phyloP scores from a whole-genome alignment of 345 rosid species.

The Eucalyptus sp. region DNA sequence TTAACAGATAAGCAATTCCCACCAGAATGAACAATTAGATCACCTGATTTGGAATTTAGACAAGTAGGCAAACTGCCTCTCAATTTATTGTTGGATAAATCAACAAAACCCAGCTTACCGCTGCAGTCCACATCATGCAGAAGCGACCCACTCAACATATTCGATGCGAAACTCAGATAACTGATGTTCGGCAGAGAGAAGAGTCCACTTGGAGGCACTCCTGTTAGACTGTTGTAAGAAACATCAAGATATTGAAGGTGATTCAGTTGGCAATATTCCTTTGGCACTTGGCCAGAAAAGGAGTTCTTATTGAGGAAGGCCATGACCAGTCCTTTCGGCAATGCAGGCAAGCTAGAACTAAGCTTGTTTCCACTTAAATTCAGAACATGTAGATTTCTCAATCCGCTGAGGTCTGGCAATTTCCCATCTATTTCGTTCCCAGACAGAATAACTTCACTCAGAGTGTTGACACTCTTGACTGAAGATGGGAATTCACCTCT shows the following conservation, averaged over 20 bases:
- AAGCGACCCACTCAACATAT: conserved; percentile 60
- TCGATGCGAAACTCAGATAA: conserved; percentile 78
- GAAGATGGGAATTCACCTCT: conserved; percentile 68
- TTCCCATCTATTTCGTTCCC: conserved; percentile 67
- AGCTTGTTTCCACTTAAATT: conserved; percentile 81
- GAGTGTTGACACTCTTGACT: conserved; percentile 34
- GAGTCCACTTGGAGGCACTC: conserved; percentile 50
- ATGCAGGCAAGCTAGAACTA: conserved; percentile 53
- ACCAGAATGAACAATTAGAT: conserved; percentile 43
- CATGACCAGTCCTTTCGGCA: conserved; percentile 66
- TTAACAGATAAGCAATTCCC: conserved; percentile 69
- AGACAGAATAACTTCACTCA: conserved; percentile 65
- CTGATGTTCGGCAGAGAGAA: conserved; percentile 74
- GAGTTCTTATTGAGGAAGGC: conserved; percentile 62
- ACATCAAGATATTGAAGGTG: conserved; percentile 91
- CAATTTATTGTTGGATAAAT: conserved; percentile 74
- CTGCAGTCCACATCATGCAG: conserved; percentile 41
- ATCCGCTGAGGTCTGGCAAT: conserved; percentile 63
- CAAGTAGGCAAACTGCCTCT: conserved; percentile 70
- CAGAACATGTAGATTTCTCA: conserved; percentile 51
- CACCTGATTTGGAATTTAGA: conserved; percentile 40
- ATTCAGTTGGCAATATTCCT: conserved; percentile 34
- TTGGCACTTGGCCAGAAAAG: conserved; percentile 59
- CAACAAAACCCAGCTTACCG: conserved; percentile 81
- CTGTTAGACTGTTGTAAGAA: conserved; percentile 62